Evolutionary conservation across 1,139 yeast genomes (phyloP).

Genomic region (Yamadazyma mexicana): DNA sequence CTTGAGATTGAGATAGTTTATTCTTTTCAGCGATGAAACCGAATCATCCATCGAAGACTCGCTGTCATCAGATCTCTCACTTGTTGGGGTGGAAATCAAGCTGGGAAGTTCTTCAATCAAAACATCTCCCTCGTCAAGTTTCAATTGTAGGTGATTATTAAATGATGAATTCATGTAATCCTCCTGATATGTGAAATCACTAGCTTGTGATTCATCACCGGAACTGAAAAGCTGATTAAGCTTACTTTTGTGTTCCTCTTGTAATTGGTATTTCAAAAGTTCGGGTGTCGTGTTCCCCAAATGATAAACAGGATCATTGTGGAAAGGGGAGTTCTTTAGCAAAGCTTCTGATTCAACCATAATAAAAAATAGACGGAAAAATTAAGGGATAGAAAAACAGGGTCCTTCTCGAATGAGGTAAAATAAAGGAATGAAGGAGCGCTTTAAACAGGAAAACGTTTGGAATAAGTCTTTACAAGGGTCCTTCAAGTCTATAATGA

Average conservation of each 20-base stretch:
- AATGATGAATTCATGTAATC: constrained; percentile 33
- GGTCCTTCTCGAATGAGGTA: no score
- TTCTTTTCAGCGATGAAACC: constrained; percentile 2
- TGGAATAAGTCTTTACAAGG: no score
- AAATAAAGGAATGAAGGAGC: no score
- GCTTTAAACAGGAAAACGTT: no score
- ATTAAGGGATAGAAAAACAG: not conserved
- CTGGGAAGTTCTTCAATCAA: constrained; percentile 23
- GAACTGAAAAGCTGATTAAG: constrained; percentile 21
- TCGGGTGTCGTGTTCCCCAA: constrained; percentile 33
- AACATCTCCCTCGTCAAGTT: constrained; percentile 32
- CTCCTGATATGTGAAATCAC: constrained; percentile 16
- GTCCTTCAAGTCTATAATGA: no score
- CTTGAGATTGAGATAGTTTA: constrained; percentile 41
- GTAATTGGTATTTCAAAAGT: constrained; percentile 45
- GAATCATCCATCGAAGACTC: constrained; percentile 3
- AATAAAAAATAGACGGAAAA: not conserved
- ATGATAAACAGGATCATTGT: constrained; percentile 20
- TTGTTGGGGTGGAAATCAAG: constrained; percentile 20
- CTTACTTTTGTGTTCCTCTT: constrained; percentile 38
- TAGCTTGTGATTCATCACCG: constrained; percentile 1
- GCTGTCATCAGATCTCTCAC: constrained; percentile 16
- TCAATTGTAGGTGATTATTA: constrained; percentile 36
- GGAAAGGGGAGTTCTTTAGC: constrained; percentile 40
- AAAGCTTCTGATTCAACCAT: constrained; percentile 40